Evolutionary conservation across 345 rosid species (phyloP), one percentile per base, ranked within the genome.

Genomic region (Geranium rotundifolium): DNA sequence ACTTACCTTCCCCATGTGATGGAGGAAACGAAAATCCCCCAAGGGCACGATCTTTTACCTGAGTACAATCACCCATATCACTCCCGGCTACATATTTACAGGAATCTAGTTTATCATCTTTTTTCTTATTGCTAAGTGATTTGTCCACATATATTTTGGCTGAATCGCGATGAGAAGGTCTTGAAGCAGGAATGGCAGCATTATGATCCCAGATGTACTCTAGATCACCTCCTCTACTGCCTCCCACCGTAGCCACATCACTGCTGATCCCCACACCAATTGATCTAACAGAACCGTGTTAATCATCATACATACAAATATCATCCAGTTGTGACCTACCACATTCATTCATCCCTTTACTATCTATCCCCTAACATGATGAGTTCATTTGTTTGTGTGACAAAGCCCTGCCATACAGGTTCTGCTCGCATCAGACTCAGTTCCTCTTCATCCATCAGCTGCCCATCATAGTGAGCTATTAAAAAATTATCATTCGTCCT

Each of bases 361-460:
- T 83, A 66, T n/a, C n/a, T n/a, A n/a, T 87, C 85, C 49, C 74
- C 88, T 64, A 85, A 68, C 80, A 81, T 72, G 61, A 79, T 64
- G 31, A 85, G 80, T 58, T 89, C 92, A 76, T 84, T 83, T 50
- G 95, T 82, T 68, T 89, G 91, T 55, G 90, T 80, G 39, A 88
- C 96, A 84, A 95, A 88, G 17, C 97, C 99, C 77, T 85, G 86
- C 97, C 99, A 90, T 60, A 90, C 92, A 75, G 96, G 97, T 73
- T 86, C 97, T 52, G 80, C 67, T 54, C 80, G 84, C 87, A 87
- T 90, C 65, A 87, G 81, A 73, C 69, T 82, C 58, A 85, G 79
- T 73, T 88, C 90, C 70, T 87, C 85, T 65, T 80, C 97, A 68
- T 90, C 95, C 89, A 90, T 84, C 76, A 93, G 65, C 30, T 88